phyloP scores from a whole-genome alignment of 176 grass and related monocot genomes.

The Lolium multiflorum region DNA sequence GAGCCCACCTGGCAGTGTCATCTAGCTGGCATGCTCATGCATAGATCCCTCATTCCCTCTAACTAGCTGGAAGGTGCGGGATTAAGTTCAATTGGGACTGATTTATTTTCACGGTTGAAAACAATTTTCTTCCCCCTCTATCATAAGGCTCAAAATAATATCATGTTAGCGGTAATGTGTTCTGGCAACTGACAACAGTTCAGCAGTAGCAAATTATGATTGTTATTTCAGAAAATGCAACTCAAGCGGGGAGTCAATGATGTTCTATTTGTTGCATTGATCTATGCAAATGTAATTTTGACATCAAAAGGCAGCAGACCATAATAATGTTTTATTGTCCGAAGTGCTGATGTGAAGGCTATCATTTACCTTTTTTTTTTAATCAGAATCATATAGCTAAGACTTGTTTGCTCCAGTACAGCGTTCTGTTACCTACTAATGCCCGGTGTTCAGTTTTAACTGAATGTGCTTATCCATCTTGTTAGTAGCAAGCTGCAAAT shows the following conservation, averaged over 20 bases:
- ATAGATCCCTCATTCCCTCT: neutral
- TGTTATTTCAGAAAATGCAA: constrained; percentile 21
- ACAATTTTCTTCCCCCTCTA: neutral
- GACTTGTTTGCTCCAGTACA: constrained; percentile 20
- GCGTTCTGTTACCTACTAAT: neutral
- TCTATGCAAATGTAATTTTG: neutral
- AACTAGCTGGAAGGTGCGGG: neutral
- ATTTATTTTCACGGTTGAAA: neutral
- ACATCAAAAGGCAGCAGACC: neutral
- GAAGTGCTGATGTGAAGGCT: neutral
- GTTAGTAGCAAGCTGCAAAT: neutral
- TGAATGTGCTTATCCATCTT: neutral
- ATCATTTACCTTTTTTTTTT: neutral
- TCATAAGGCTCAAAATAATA: neutral
- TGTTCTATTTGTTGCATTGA: neutral
- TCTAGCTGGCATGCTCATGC: neutral
- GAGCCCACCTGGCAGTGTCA: neutral
- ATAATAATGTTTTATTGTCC: neutral
- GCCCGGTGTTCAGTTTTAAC: neutral
- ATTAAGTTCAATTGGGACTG: neutral
- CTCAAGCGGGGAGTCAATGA: neutral
- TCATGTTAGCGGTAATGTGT: neutral
- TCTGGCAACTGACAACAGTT: neutral
- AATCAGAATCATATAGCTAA: neutral
- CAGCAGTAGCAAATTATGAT: neutral